Conservation (phyloP, 2,329 filamentous ascomycete species). For the Ophiostoma sp. region DNA sequence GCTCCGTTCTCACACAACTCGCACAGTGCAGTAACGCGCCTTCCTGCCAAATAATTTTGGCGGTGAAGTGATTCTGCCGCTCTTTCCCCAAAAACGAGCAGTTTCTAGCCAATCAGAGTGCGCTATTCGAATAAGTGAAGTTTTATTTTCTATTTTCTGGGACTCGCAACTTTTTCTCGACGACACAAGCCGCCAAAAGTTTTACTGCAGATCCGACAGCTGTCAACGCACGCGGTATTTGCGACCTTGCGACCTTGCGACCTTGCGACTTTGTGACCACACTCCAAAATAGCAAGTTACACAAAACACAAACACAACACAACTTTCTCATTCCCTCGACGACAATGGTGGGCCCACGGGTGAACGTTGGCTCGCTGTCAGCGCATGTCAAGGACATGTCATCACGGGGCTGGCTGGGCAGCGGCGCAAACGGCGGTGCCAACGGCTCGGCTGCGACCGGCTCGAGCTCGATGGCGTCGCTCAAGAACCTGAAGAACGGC, state of each 20-base stretch:
- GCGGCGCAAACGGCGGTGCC: slow-evolving; percentile 3
- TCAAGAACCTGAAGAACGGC: slow-evolving; percentile 21
- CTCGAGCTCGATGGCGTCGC: slow-evolving; percentile 16
- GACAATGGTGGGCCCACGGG: slow-evolving; percentile 29
- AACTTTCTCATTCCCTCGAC: background rate
- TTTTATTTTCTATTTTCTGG: slow-evolving; percentile 4
- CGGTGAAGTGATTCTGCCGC: slow-evolving; percentile 27
- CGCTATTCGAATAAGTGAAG: slow-evolving; percentile 17
- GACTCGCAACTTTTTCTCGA: background rate
- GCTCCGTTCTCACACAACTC: background rate
- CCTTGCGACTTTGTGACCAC: background rate
- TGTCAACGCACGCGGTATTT: background rate
- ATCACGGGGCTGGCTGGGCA: slow-evolving; percentile 21
- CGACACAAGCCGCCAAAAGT: background rate
- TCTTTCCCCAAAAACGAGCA: slow-evolving; percentile 12
- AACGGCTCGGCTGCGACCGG: background rate
- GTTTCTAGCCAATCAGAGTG: slow-evolving; percentile 21
- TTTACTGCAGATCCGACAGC: background rate
- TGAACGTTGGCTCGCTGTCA: slow-evolving; percentile 32
- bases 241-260: background rate
- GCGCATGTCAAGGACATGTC: slow-evolving; percentile 30
- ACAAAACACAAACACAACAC: background rate
- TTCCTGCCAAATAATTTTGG: slow-evolving; percentile 19
- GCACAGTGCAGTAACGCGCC: background rate
- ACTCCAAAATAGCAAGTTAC: background rate